A percentile compares a stretch with the other conserved stretches of the same genome.
Evolutionary conservation across 495 filamentous ascomycete species (phyloP).

Genomic region (Glonium stellatum): DNA sequence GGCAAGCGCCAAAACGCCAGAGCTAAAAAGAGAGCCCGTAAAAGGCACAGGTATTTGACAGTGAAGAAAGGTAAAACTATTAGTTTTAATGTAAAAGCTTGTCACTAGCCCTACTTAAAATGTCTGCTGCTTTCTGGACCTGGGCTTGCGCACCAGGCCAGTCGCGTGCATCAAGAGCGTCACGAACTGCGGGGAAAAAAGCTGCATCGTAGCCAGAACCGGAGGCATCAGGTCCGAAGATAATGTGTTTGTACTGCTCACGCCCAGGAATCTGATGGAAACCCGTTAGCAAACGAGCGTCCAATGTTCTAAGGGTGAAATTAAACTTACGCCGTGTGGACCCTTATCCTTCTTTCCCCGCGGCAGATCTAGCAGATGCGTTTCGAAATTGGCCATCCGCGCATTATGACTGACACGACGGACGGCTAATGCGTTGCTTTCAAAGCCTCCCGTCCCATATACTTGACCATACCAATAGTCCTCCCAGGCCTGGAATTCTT

Average conservation of each 20-base stretch:
- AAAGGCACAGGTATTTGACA: not conserved
- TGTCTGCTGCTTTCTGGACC: constrained; percentile 63
- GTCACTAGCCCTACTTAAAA: constrained; percentile 59
- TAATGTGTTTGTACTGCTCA: constrained; percentile 88
- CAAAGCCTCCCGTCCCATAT: constrained; percentile 59
- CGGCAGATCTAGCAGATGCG: constrained; percentile 65
- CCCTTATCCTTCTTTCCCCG: constrained; percentile 44
- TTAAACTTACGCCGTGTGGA: constrained; percentile 54
- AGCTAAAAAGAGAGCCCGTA: not conserved
- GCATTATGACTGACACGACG: constrained; percentile 55
- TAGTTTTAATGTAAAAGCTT: constrained; percentile 42
- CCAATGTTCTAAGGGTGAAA: not conserved
- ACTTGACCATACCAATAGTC: constrained; percentile 62
- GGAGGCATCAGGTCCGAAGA: constrained; percentile 68
- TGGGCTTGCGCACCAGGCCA: constrained; percentile 63
- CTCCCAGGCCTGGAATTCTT: constrained; percentile 66
- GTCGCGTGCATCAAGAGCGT: constrained; percentile 65
- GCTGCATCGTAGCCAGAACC: constrained; percentile 71
- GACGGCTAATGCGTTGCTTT: constrained; percentile 56
- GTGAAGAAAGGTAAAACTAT: not conserved
- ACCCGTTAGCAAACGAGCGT: not conserved
- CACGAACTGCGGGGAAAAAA: constrained; percentile 79
- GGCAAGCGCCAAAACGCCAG: not conserved
- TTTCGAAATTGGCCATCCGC: constrained; percentile 68
- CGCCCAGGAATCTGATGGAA: constrained; percentile 65